Evolutionary conservation across 495 filamentous ascomycete genomes (phyloP), one percentile per base, ranked within the genome.

Genomic region (Neurospora hispaniola): DNA sequence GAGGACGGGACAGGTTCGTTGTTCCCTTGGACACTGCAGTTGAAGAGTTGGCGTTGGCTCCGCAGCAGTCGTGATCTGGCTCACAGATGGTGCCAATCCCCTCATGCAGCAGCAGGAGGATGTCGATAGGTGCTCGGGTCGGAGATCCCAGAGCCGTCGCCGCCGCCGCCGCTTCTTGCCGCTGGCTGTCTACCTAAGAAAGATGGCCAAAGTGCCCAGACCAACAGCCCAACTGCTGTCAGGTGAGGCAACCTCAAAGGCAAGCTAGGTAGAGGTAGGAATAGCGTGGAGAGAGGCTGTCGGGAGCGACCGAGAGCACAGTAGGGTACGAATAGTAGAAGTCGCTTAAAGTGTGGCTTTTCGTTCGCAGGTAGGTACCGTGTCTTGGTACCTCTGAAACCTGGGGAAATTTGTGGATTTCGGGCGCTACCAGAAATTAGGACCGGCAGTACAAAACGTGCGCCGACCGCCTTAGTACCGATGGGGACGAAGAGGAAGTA

Each of bases 1-100:
- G 39, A 43, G 44, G 27, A 31, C 27, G 27, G 27, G 27, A 31
- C 27, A 46, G 84, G 84, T 6, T 38, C 35, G 83, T 82, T 16
- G 54, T 35, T 23, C 23, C 23, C 23, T 23, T 66, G 27, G 8
- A 35, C 46, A 6, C 27, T 4, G 35, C 35, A 23, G 20, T 54
- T 54, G 46, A 54, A 23, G 27, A 62, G 27, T 48, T 48, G 44
- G 44, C 23, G 54, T 4, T 62, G 54, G 54, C 14, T 66, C 54
- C 54, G 54, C 54, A 66, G 14, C 54, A 66, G 54, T 66, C 54
- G 54, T 66, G 54, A 66, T 66, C 27, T 66, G 54, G 54, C 54
- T 66, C 54, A 6, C 54, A 9, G 54, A 35, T 62, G 27, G 27
- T 66, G 54, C 54, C 54, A 66, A 66, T 66, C 27, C 35, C 35